phyloP scores from a whole-genome alignment of 2,329 filamentous ascomycete species.

The Phyllosticta ampelicida region DNA sequence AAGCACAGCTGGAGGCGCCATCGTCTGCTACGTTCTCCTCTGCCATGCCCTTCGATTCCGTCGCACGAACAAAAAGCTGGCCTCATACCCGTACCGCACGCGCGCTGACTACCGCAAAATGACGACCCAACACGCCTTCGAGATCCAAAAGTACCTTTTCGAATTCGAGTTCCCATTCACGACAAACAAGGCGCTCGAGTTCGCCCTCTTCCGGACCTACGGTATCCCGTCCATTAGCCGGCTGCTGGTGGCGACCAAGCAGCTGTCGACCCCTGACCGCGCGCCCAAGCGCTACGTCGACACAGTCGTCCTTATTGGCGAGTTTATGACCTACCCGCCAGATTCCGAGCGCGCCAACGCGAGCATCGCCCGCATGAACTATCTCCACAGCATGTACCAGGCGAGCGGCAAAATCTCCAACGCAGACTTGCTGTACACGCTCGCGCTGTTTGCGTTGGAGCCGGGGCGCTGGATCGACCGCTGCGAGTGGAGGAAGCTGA shows the following conservation, averaged over 20 bases:
- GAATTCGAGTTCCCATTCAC: conserved; percentile 47
- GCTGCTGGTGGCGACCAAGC: conserved; percentile 24
- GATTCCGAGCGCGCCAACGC: conserved; percentile 24
- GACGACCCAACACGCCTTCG: conserved; percentile 43
- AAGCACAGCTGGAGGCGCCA: not conserved
- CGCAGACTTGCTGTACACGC: conserved; percentile 54
- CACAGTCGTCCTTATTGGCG: conserved; percentile 22
- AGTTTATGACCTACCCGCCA: conserved; percentile 20
- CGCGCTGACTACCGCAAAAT: conserved; percentile 39
- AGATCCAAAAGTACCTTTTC: conserved; percentile 37
- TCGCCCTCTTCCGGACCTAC: conserved; percentile 43
- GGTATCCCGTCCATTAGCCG: conserved; percentile 28
- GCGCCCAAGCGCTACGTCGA: conserved; percentile 23
- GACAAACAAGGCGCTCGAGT: conserved; percentile 42
- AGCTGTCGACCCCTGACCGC: conserved; percentile 18
- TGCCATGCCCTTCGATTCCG: conserved; percentile 28
- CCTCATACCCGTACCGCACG: conserved; percentile 35
- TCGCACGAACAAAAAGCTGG: conserved; percentile 29
- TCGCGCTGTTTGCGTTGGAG: conserved; percentile 54
- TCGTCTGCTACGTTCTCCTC: conserved; percentile 22
- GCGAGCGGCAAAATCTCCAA: conserved; percentile 49
- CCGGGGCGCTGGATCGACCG: conserved; percentile 51
- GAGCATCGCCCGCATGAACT: conserved; percentile 54
- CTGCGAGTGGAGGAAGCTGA: conserved; percentile 61
- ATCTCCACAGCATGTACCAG: conserved; percentile 48